Conservation (phyloP, 805 yeast species). For the Candida nitratophila region DNA sequence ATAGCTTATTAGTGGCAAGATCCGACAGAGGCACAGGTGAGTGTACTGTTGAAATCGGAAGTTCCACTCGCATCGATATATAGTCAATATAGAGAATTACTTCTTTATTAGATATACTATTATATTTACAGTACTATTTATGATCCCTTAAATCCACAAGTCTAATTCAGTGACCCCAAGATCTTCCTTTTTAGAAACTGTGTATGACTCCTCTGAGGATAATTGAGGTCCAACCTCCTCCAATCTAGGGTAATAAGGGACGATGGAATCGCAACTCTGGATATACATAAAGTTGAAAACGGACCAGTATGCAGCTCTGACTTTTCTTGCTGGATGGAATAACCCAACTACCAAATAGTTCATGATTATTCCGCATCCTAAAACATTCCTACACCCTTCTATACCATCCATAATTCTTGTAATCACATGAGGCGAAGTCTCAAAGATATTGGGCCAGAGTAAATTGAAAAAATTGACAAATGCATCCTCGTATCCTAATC, state of each 20-base stretch:
- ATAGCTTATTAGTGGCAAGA: neutral
- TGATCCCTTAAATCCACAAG: constrained; percentile 16
- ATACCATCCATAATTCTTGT: constrained; percentile 73
- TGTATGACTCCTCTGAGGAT: constrained; percentile 5
- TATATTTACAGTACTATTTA: neutral
- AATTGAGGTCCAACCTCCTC: constrained; percentile 23
- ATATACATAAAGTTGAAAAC: constrained; percentile 72
- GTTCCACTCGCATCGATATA: neutral
- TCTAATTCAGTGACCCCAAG: constrained; percentile 24
- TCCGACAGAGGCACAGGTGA: neutral
- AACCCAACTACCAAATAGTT: constrained; percentile 83
- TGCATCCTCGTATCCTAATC: constrained; percentile 71
- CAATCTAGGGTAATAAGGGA: constrained; percentile 74
- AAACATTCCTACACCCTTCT: constrained; percentile 58
- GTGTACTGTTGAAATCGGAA: neutral
- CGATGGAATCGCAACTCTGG: constrained; percentile 65
- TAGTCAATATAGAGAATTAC: neutral
- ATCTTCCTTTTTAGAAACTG: constrained; percentile 11
- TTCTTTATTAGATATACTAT: neutral
- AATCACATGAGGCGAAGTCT: constrained; percentile 94
- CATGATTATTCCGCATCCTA: constrained; percentile 72
- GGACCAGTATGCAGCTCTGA: constrained; percentile 80
- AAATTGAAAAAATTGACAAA: constrained; percentile 79
- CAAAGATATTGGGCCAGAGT: constrained; percentile 82
- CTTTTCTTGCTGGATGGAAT: constrained; percentile 89